Conservation (phyloP, 345 rosid species). For the Eucalyptus cloeziana region DNA sequence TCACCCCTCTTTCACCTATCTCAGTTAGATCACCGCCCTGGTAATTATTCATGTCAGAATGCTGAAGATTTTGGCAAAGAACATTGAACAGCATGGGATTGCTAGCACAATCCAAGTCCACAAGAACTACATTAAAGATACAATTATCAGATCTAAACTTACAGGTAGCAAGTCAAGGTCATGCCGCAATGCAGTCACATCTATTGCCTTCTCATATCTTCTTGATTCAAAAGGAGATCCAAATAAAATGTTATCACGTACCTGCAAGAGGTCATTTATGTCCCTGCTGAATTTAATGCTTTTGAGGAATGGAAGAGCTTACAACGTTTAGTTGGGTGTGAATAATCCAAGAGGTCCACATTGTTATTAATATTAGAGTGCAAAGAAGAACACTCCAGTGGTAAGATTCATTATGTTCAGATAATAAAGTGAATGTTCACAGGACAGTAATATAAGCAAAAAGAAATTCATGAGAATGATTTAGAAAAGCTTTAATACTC, state of each 20-base stretch:
- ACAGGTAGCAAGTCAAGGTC: constrained; percentile 92
- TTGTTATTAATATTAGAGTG: background rate
- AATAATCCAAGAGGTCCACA: background rate
- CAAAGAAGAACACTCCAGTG: background rate
- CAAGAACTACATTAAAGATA: background rate
- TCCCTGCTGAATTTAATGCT: background rate
- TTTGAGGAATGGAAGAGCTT: background rate
- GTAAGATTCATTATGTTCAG: background rate
- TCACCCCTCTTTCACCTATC: constrained; percentile 99
- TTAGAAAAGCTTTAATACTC: constrained; percentile 2
- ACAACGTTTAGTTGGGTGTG: background rate
- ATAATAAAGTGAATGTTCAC: background rate
- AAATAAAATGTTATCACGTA: constrained; percentile 85
- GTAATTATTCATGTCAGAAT: constrained; percentile 10
- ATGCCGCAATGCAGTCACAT: constrained; percentile 82
- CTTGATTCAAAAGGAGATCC: constrained; percentile 72
- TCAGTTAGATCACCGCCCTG: constrained; percentile 99
- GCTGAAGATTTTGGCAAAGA: background rate
- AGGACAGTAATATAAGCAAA: background rate
- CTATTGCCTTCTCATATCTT: constrained; percentile 77
- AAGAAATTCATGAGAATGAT: background rate
- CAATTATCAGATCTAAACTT: constrained; percentile 13
- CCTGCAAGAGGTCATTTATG: constrained; percentile 27
- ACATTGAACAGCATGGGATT: background rate
- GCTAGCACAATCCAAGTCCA: background rate